A percentile compares a stretch with the other conserved stretches of the same genome.
phyloP scores from a whole-genome alignment of 2,329 filamentous ascomycete species.

The Monilinia laxa region DNA sequence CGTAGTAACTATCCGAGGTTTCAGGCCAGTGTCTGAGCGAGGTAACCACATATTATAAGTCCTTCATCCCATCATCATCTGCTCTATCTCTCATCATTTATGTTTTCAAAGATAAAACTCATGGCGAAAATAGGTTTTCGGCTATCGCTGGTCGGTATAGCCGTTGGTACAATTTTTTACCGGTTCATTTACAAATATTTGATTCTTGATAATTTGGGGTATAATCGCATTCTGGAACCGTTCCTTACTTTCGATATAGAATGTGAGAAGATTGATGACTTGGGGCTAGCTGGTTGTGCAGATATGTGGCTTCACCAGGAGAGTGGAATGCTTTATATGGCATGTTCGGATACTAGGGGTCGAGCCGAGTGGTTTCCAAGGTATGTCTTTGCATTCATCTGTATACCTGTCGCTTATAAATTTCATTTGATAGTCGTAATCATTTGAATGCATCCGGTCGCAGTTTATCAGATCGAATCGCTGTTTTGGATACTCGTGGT shows the following conservation, averaged over 20 bases:
- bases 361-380: slow-evolving; percentile 34
- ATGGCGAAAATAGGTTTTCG: slow-evolving; percentile 19
- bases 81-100: background rate
- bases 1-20: background rate
- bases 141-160: slow-evolving; percentile 22
- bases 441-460: slow-evolving; percentile 34
- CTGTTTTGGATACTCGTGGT: slow-evolving; percentile 36
- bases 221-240: slow-evolving; percentile 38
- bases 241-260: slow-evolving; percentile 40
- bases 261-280: slow-evolving; percentile 33
- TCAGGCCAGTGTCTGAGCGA: slow-evolving; percentile 10
- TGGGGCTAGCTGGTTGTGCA: slow-evolving; percentile 36
- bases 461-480: slow-evolving; percentile 31
- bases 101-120: background rate
- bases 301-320: slow-evolving; percentile 39
- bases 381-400: slow-evolving; percentile 7
- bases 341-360: slow-evolving; percentile 33
- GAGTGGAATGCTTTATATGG: slow-evolving; percentile 36
- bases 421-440: slow-evolving; percentile 27
- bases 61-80: background rate
- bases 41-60: background rate
- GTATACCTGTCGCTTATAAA: background rate
- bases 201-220: slow-evolving; percentile 39
- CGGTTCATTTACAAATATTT: slow-evolving; percentile 38
- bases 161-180: slow-evolving; percentile 35